Base-by-base conservation (phyloP, 371 early-diverging fungal genomes). In the Mucor mucedo region DNA sequence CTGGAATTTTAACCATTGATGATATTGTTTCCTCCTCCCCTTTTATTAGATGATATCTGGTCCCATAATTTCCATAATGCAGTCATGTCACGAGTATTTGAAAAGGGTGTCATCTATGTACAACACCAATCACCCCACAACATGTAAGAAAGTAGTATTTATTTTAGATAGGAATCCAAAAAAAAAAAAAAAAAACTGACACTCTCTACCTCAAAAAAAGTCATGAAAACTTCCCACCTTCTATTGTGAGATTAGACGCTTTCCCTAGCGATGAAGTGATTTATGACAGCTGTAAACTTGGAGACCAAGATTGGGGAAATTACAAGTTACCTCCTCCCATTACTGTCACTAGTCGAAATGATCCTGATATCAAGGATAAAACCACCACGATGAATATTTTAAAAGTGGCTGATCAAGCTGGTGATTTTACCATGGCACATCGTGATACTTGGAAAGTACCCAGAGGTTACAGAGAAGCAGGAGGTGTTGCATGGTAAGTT, bases 11-110 rank as follows among this genome's bases (percentile, higher is more conserved):
- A n/a, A n/a, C n/a, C n/a, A n/a, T n/a, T n/a, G n/a, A n/a, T n/a
- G n/a, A n/a, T n/a, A n/a, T n/a, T n/a, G n/a, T n/a, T n/a, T n/a
- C n/a, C n/a, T n/a, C n/a, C n/a, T n/a, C n/a, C n/a, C n/a, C n/a
- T 35, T 35, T 35, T 7, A 35, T 7, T 35, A 78, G 80, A 77
- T 57, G 76, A 77, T 63, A 69, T 80, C 30, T 80, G 80, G 80
- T 73, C 80, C 3, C 71, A 64, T 45, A 75, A 77, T 53, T 73
- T 80, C 64, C 74, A 77, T 13, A 80, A 80, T 69, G 80, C 80
- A 30, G 52, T 80, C 29, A 58, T 59, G 10, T 77, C 80, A 35
- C 62, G 72, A 21, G 60, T 71, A 16, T 80, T 75, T 58, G 38
- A 73, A 32, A 75, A 77, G 52, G 70, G 64, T 49, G 67, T 70